Evolutionary conservation across 2,329 filamentous ascomycete species (phyloP), one percentile per base, ranked within the genome.

Genomic region (Juglanconis oblonga): DNA sequence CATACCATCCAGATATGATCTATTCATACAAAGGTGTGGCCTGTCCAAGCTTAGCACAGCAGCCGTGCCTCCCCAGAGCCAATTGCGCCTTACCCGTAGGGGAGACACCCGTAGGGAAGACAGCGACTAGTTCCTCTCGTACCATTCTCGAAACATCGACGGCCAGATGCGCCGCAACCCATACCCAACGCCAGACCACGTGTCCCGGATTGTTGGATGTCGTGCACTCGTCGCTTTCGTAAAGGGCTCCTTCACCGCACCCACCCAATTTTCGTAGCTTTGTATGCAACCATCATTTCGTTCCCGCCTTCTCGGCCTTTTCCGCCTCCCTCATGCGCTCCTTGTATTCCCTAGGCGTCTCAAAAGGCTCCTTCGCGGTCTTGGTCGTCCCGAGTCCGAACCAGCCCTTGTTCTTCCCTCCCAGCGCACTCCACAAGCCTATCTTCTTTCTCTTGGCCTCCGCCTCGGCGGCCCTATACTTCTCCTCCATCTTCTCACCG

Each of bases 291-390:
- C 5, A 4, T 63, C 55, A 64, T 65, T 49, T 69, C 62, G 32
- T 62, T 54, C 51, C 63, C 64, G 57, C 69, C 69, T 69, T 70
- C 58, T 50, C 62, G 10, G 55, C 50, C 52, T 61, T 61, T 31
- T 67, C 65, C 45, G 58, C 58, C 31, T 64, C 58, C 59, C 69
- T 74, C 70, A 77, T 79, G 55, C 81, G 74, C 7, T 73, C 87
- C 79, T 99, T 99, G 76, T 91, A 99, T 62, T 91, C 88, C 67
- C 92, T 85, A 8, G 95, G 95, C 72, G 87, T 96, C 78, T 97
- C 93, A 70, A 87, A 88, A 62, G 56, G 49, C 53, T 59, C 33
- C 32, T 62, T 62, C 31, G 48, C 36, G 7, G 55, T 3, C 47
- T 62, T 61, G 1, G 36, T 42, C 36, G 57, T 63, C 8, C 64